Conservation (phyloP, 768 basidiomycete species). For the Pulveroboletus sp. region DNA sequence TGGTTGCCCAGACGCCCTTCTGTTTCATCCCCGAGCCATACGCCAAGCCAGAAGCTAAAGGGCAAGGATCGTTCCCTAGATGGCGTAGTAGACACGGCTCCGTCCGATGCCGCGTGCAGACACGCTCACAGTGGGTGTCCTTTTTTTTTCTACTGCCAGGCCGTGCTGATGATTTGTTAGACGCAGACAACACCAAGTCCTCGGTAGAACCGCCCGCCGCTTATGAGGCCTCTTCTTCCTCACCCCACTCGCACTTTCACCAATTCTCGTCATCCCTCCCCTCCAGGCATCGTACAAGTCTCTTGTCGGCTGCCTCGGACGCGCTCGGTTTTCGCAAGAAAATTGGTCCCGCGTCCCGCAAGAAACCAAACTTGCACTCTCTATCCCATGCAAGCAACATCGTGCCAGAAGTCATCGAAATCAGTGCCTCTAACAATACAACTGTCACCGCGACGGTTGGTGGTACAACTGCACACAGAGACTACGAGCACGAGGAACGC, state of each 20-base stretch:
- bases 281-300: conserved; percentile 41
- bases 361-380: conserved; percentile 32
- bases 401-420: conserved; percentile 73
- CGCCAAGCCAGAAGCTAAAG: conserved; percentile 5
- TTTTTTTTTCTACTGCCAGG: neutral
- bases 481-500: conserved; percentile 70
- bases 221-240: conserved; percentile 8
- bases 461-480: conserved; percentile 28
- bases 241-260: conserved; percentile 5
- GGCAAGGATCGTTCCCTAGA: conserved; percentile 17
- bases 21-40: conserved; percentile 2
- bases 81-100: conserved; percentile 1
- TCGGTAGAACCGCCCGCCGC: conserved; percentile 11
- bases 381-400: conserved; percentile 37
- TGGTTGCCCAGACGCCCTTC: conserved; percentile 25
- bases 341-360: conserved; percentile 40
- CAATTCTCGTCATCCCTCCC: conserved; percentile 7
- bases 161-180: no score
- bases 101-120: conserved; percentile 3
- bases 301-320: conserved; percentile 55
- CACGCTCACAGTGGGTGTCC: conserved; percentile 14
- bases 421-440: conserved; percentile 42
- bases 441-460: conserved; percentile 16
- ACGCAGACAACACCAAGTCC: conserved; percentile 12
- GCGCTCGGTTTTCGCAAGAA: conserved; percentile 43